Base-by-base conservation (phyloP, 805 yeast genomes). In the Limtongia smithiae region DNA sequence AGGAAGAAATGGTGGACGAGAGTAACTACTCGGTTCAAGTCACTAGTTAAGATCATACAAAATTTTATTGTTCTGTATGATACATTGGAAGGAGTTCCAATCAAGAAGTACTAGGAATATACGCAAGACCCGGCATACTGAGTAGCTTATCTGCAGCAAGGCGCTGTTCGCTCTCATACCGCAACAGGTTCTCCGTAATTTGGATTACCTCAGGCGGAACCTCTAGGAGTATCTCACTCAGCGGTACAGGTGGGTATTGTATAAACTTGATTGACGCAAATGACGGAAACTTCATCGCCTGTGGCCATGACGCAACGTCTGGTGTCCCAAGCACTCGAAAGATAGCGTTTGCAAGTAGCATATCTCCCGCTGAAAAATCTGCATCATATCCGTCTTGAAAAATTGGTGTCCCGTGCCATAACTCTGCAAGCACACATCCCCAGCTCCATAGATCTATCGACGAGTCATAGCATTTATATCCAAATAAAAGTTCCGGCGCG, bases 401-500 rank as follows among this genome's bases (percentile, higher is more conserved):
- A 32, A 75, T 70, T 3, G 73, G 68, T 68, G 20, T 63, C 51
- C 15, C 72, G 66, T 48, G 72, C 63, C 32, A 46, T 27, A 87
- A 56, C 38, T 75, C 63, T n/a, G 82, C 77, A 41, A 81, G 58
- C 1, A 85, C 60, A 9, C 87, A 75, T 0, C 87, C 94, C 17
- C 78, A 62, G 1, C 85, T 70, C 95, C 95, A 86, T 14, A 84
- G 70, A 59, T 86, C 95, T 7, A 85, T 69, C 34, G 73, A 78
- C 32, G 61, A 63, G 2, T 74, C 67, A 60, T 86, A 86, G 51
- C 72, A 69, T 1, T 69, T 54, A n/a, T 76, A 66, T 0, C 86
- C 85, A 43, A 84, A 74, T 36, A 85, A 68, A 40, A 83, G 66
- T 60, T 86, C 95, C 0, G 94, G 91, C 0, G 93, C 81, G 51